phyloP scores from a whole-genome alignment of 1,284 basidiomycete genomes.

The Chalciporus sp. region DNA sequence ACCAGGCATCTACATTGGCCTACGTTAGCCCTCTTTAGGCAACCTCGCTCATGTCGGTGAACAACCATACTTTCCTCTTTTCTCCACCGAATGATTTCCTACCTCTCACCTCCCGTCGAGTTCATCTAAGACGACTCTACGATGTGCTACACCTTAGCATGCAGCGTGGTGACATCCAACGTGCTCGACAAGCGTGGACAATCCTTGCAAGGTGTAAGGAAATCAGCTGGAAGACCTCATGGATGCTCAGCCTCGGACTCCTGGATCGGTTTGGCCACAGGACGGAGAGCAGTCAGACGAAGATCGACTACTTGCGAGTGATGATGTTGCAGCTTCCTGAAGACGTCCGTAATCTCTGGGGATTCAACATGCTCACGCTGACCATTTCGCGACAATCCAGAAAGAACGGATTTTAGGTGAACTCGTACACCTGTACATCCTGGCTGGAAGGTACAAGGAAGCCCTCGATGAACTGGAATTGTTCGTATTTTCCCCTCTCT shows the following conservation, averaged over 20 bases:
- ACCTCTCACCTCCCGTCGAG: constrained; percentile 56
- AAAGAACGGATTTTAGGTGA: constrained; percentile 76
- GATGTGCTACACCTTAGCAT: constrained; percentile 77
- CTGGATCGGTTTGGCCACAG: constrained; percentile 42
- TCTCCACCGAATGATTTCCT: constrained; percentile 48
- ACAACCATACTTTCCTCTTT: constrained; percentile 55
- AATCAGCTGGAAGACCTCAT: constrained; percentile 75
- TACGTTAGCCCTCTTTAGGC: too few species aligned
- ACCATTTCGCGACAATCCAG: constrained; percentile 43
- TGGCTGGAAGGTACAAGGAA: constrained; percentile 56
- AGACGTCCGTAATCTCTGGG: constrained; percentile 48
- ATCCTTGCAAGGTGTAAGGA: constrained; percentile 85
- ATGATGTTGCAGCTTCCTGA: constrained; percentile 70
- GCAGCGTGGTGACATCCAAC: constrained; percentile 63
- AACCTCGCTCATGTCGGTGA: constrained; percentile 21
- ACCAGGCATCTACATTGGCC: too few species aligned
- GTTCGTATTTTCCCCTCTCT: constrained; percentile 45
- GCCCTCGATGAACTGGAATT: constrained; percentile 86
- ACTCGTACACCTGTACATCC: constrained; percentile 67
- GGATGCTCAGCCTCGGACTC: constrained; percentile 70
- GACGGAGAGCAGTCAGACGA: constrained; percentile 36
- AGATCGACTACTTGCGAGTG: constrained; percentile 61
- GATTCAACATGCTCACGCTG: constrained; percentile 9
- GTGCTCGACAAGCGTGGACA: constrained; percentile 77
- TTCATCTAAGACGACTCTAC: constrained; percentile 72